A percentile compares a stretch with the other conserved stretches of the same genome.
phyloP scores from a whole-genome alignment of 2,329 filamentous ascomycete genomes.

The Calonectria hawksworthii region DNA sequence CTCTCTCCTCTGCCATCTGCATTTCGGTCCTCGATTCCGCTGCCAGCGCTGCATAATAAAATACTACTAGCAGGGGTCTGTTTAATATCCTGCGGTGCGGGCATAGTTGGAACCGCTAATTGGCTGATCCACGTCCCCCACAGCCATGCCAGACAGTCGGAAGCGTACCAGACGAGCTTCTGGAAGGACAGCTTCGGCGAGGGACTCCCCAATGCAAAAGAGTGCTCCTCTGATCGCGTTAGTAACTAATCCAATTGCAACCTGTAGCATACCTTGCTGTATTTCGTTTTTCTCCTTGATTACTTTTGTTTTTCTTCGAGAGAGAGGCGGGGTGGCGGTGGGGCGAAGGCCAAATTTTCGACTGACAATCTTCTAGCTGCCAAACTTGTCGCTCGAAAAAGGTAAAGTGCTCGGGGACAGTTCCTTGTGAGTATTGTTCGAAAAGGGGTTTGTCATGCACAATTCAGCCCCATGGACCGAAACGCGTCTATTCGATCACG shows the following conservation, averaged over 20 bases:
- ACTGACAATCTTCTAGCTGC: not conserved
- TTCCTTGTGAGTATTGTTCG: conserved; percentile 5
- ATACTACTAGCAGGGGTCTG: too few species aligned
- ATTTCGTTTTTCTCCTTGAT: too few species aligned
- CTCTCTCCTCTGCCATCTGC: too few species aligned
- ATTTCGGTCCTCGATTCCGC: too few species aligned
- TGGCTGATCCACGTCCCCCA: not conserved
- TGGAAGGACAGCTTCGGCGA: not conserved
- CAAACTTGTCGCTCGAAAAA: conserved; percentile 12
- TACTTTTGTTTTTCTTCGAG: not conserved
- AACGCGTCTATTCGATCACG: conserved; percentile 13
- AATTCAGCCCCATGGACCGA: not conserved
- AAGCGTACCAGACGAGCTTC: not conserved
- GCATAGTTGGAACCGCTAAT: not conserved
- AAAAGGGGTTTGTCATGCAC: not conserved
- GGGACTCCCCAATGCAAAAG: not conserved
- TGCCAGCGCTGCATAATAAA: too few species aligned
- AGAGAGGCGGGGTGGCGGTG: too few species aligned
- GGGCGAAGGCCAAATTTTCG: too few species aligned
- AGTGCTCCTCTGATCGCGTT: not conserved
- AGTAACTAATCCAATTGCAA: not conserved
- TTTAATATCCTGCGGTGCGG: too few species aligned
- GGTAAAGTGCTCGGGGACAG: conserved; percentile 8
- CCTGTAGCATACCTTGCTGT: not conserved
- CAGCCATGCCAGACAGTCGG: not conserved